Percentiles rank a stretch among this genome's conserved stretches.
Conservation (phyloP, 352 stramenopile species). For the Phytopythium cucurbitacearum region DNA sequence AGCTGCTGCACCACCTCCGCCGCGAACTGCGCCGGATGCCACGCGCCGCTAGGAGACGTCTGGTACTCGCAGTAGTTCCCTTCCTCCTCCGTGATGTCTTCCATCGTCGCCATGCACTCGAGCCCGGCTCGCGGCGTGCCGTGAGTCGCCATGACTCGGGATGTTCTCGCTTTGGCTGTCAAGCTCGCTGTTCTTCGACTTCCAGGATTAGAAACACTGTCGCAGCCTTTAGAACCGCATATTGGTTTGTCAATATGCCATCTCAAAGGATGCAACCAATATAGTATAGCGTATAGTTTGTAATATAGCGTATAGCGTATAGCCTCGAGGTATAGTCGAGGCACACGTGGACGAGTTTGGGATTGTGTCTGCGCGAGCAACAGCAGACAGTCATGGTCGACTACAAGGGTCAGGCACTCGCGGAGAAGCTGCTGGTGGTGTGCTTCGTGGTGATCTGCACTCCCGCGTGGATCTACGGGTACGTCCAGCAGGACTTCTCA, state of each 20-base stretch:
- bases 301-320: neutral
- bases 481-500: slow-evolving; percentile 77
- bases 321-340: neutral
- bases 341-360: neutral
- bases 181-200: too few species aligned
- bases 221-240: too few species aligned
- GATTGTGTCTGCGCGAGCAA: too few species aligned
- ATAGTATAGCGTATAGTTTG: neutral
- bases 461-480: slow-evolving; percentile 82
- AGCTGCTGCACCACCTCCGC: slow-evolving; percentile 81
- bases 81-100: slow-evolving; percentile 92
- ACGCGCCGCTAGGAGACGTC: slow-evolving; percentile 84
- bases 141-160: slow-evolving; percentile 55
- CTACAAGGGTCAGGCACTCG: slow-evolving; percentile 79
- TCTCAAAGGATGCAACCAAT: too few species aligned
- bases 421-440: slow-evolving; percentile 55
- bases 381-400: slow-evolving; percentile 54
- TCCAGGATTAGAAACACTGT: too few species aligned
- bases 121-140: slow-evolving; percentile 81
- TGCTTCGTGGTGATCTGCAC: slow-evolving; percentile 75
- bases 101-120: slow-evolving; percentile 92
- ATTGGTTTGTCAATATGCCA: too few species aligned
- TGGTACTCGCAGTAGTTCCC: slow-evolving; percentile 92
- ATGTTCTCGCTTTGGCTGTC: too few species aligned
- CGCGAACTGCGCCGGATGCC: slow-evolving; percentile 80